Evolutionary conservation across 495 filamentous ascomycete genomes (phyloP).

Genomic region (Xylaria telfairii): DNA sequence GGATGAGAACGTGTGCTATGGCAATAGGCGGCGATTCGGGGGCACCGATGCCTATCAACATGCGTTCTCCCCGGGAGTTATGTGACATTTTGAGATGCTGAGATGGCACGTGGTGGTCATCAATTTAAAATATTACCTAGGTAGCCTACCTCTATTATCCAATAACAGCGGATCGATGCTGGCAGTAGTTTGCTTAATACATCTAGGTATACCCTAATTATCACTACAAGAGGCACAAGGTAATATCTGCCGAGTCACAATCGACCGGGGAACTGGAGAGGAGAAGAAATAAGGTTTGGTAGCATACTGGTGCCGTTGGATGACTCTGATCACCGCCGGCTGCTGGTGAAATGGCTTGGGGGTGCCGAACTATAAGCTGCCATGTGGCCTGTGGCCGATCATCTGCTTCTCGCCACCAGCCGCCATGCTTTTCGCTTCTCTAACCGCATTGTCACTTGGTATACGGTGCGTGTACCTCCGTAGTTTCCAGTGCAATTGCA

Average conservation of each 20-base stretch:
- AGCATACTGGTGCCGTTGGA: background rate
- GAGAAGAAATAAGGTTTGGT: background rate
- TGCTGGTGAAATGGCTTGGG: background rate
- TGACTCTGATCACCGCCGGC: background rate
- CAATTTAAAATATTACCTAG: background rate
- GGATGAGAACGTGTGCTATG: background rate
- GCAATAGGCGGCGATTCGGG: background rate
- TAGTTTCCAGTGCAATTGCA: too few relatives aligned
- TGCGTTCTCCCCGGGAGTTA: background rate
- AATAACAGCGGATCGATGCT: background rate
- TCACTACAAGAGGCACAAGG: background rate
- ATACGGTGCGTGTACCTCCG: background rate
- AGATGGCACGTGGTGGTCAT: background rate
- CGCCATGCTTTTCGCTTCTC: background rate
- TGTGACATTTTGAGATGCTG: background rate
- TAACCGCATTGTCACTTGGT: background rate
- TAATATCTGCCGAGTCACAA: background rate
- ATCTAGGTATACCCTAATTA: too few relatives aligned
- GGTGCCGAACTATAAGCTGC: conserved; percentile 2
- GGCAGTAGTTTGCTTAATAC: background rate
- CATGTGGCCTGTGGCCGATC: background rate
- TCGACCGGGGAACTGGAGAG: background rate
- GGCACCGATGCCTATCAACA: background rate
- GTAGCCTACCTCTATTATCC: background rate
- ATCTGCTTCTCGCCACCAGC: background rate